These are phyloP conservation scores for Melanopsichium pennsylvanicum DNA, from an alignment of 1,284 basidiomycete species.

Conservation along the genomic window DNA sequence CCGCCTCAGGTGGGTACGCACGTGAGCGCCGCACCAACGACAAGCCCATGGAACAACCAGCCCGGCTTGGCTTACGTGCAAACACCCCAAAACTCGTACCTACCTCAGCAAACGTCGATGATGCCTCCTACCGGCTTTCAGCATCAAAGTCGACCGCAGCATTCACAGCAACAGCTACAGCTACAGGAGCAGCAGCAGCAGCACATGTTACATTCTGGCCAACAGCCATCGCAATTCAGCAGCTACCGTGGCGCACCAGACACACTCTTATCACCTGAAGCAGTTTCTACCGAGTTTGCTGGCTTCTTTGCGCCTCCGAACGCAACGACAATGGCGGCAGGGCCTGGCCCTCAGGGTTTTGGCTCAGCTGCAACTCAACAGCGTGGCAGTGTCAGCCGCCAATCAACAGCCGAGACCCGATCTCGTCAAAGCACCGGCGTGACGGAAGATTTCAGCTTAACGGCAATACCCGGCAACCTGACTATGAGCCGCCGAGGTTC, in stretches of 20 bases:
- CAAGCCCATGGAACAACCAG: constrained; percentile 25
- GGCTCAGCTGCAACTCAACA: constrained; percentile 1
- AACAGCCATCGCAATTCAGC: constrained; percentile 28
- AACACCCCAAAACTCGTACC: constrained; percentile 16
- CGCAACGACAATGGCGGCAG: background rate
- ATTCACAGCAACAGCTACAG: constrained; percentile 2
- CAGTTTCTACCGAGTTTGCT: constrained; percentile 24
- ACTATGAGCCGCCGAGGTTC: constrained; percentile 50
- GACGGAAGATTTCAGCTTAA: constrained; percentile 18
- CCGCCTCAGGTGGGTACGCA: background rate
- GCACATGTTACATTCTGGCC: constrained; percentile 15
- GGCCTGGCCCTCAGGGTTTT: background rate
- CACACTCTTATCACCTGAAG: constrained; percentile 19
- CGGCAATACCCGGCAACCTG: constrained; percentile 18
- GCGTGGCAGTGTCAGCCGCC: constrained; percentile 9
- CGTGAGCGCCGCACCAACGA: background rate
- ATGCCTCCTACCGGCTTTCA: constrained; percentile 10
- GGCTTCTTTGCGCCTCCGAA: constrained; percentile 19
- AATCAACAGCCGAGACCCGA: constrained; percentile 10
- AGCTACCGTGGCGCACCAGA: constrained; percentile 29
- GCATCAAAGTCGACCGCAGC: no score
- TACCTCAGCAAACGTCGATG: constrained; percentile 20
- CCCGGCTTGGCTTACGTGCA: constrained; percentile 2
- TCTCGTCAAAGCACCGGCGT: constrained; percentile 28
- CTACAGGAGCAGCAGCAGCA: constrained; percentile 11